Evolutionary conservation across 164 flowering plant species (phyloP), one percentile per base, ranked within the genome.

Genomic region (Chloranthus sessilifolius): DNA sequence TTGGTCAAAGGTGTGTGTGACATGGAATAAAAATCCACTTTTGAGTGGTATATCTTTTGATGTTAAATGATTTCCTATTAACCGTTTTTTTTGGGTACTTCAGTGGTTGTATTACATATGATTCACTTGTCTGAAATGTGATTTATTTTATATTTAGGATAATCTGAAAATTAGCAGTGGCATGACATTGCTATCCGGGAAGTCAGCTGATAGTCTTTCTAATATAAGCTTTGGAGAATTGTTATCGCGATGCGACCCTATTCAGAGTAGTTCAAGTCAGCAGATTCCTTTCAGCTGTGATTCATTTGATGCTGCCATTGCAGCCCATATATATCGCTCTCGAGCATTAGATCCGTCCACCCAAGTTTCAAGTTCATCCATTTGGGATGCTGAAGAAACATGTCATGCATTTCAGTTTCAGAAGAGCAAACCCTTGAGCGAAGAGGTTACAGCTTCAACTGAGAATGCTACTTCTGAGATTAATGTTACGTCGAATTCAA

Each of bases 271-370:
- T 46, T 71, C 55, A 9, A 66, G 67, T 60, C 80, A 63, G 50
- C 90, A 77, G 72, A 60, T 60, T 20, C 73, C 96, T 24, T 82
- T 84, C 63, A 75, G 71, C 50, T 82, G 87, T 53, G 95, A 92
- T 64, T 92, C 99, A 6, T 88, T 92, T 60, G 99, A 92, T 71
- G 96, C 94, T 47, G 96, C 94, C 23, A 83, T 92, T 65, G 98
- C 98, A 72, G 95, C 94, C 25, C 96, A 82, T 69, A 67, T 85
- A 39, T 64, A 59, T 44, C 63, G 60, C 52, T 78, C 74, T 59
- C 81, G 74, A 55, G 67, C 65, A 30, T 70, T 45, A 52, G 54
- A 25, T 16, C 64, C 47, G 31, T 34, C 55, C 47, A 41, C 79
- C 15, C 55, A 66, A 38, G 53, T 64, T 24, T 61, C 79, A 26